Base-by-base conservation (phyloP, 306 rosid species). In the Luffa acutangula region DNA sequence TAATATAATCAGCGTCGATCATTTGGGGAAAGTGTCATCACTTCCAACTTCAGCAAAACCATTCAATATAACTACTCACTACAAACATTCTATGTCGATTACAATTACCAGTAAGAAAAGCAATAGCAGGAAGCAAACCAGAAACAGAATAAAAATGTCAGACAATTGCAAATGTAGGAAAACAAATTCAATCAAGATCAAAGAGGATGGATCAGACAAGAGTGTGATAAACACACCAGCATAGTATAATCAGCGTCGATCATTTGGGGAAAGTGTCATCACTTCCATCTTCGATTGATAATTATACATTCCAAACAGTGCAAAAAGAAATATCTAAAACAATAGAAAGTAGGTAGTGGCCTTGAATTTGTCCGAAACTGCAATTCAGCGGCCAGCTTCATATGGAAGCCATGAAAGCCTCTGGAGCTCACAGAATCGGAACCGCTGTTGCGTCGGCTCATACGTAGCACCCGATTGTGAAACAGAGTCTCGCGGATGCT, bases 191-290 rank as follows among this genome's bases (percentile, higher is more conserved):
- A 64, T 64, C 1, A 17, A 39, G 11, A 36, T 39, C 11, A 4
- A 66, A 36, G 5, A 14, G 37, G 72, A 65, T 65, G 78, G 78
- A 73, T 73, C 78, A 73, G 78, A 72, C 39, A 36, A 51, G 7
- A 73, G 57, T 25, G 78, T 49, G 78, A 15, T 49, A 39, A 73
- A 45, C 57, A 73, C 78, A 49, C 45, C 60, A 73, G 78, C 78
- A 51, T 33, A 73, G 62, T 73, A 73, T 73, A 73, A 73, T 73
- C 78, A 34, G 59, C 78, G 57, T 73, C 78, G 78, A 73, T 73
- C 60, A 73, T 73, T 73, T 73, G 78, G 78, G 78, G 78, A 73
- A 73, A 73, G 78, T 73, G 45, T 73, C 78, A 73, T 73, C 78
- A 49, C 8, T 12, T 49, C 78, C 78, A 73, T 49, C 78, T 2